Percentiles rank a stretch among this genome's conserved stretches.
Conservation (phyloP, 1,284 basidiomycete species). For the Cryptococcus wingfieldii region DNA sequence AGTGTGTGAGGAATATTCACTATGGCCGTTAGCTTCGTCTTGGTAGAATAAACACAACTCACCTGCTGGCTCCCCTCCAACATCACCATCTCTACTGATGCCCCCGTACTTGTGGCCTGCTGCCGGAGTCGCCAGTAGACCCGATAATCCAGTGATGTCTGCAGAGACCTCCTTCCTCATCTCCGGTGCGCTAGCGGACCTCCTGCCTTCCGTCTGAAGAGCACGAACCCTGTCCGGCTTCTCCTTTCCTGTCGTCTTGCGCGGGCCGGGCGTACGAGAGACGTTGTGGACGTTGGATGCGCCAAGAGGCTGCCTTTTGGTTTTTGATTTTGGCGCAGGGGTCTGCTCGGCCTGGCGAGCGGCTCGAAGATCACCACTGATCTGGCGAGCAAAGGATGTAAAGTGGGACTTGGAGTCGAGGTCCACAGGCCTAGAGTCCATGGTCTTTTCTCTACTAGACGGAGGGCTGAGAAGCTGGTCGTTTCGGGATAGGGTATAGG, state of each 20-base stretch:
- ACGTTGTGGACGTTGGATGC: slow-evolving; percentile 33
- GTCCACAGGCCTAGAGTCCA: not conserved
- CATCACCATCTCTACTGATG: slow-evolving; percentile 37
- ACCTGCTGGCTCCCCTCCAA: slow-evolving; percentile 29
- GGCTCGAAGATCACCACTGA: slow-evolving; percentile 17
- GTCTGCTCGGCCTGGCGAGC: slow-evolving; percentile 2
- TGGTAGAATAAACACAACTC: slow-evolving; percentile 7
- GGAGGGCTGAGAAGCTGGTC: slow-evolving; percentile 40
- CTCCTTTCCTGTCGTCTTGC: not conserved
- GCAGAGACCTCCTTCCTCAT: slow-evolving; percentile 16
- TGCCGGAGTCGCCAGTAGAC: slow-evolving; percentile 44
- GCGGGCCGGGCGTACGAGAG: slow-evolving; percentile 1
- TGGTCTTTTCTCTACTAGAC: slow-evolving; percentile 10
- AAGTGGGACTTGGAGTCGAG: slow-evolving; percentile 9
- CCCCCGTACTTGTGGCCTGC: slow-evolving; percentile 33
- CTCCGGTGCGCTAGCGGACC: slow-evolving; percentile 21
- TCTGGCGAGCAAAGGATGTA: slow-evolving; percentile 16
- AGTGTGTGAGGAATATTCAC: slow-evolving; percentile 32
- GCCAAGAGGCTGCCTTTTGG: slow-evolving; percentile 20
- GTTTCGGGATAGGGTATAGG: slow-evolving; percentile 37
- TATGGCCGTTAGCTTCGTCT: not conserved
- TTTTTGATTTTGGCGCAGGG: not conserved
- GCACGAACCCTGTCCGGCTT: slow-evolving; percentile 7
- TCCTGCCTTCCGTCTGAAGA: slow-evolving; percentile 12
- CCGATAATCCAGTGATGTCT: slow-evolving; percentile 47